These are phyloP conservation scores for Plasmodium cynomolgi DNA, from an alignment of 169 alveolate genomes.

Conservation along the genomic window DNA sequence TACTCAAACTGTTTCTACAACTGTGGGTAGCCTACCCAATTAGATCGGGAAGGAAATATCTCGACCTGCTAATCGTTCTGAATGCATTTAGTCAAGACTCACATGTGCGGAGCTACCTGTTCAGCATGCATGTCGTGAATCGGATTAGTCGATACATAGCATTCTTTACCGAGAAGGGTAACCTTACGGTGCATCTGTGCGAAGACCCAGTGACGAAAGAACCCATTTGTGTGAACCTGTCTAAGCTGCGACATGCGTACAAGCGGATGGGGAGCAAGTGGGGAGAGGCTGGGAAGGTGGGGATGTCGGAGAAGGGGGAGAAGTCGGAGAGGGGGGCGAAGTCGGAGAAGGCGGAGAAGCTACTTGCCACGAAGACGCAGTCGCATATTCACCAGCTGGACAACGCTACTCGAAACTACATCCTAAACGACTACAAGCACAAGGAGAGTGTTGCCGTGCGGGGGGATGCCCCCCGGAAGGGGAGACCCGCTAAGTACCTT, in stretches of 20 bases:
- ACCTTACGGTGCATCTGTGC: not conserved
- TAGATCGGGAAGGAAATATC: constrained; percentile 13
- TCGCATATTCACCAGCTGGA: not conserved
- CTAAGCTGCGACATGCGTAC: not conserved
- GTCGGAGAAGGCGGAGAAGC: not conserved
- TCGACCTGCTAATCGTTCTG: constrained; percentile 14
- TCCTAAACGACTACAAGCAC: constrained; percentile 51
- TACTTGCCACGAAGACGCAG: not conserved
- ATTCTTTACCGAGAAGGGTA: not conserved
- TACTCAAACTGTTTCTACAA: constrained; percentile 20
- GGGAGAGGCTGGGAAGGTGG: not conserved
- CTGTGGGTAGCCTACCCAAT: constrained; percentile 5
- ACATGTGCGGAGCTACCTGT: constrained; percentile 2
- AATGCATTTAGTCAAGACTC: constrained; percentile 8
- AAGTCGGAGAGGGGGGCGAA: too few relatives aligned
- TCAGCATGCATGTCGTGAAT: not conserved
- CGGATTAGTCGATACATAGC: not conserved
- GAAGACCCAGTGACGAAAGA: constrained; percentile 10
- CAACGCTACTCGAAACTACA: not conserved
- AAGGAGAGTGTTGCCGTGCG: constrained; percentile 8
- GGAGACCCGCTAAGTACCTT: constrained; percentile 32
- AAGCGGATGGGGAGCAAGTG: not conserved
- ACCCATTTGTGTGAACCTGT: not conserved
- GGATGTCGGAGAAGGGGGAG: not conserved
- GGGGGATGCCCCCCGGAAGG: not conserved